These are phyloP conservation scores for Lomentospora prolificans DNA, from an alignment of 2,329 filamentous ascomycete genomes.

Conservation along the genomic window DNA sequence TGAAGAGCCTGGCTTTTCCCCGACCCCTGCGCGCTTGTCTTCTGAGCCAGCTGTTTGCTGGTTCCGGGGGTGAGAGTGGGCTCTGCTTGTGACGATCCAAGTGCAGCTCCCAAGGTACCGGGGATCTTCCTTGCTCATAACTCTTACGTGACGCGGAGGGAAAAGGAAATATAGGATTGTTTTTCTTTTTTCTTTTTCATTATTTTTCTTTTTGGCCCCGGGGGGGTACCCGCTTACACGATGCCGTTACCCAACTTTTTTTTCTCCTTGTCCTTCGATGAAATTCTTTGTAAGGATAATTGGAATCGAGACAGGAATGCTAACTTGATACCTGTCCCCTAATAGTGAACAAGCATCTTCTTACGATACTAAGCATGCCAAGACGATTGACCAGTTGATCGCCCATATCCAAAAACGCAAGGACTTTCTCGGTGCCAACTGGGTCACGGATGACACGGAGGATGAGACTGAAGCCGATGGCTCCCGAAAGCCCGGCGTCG, in stretches of 20 bases:
- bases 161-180: not conserved
- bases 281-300: too few relatives aligned
- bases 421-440: constrained; percentile 53
- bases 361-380: constrained; percentile 48
- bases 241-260: not conserved
- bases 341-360: constrained; percentile 25
- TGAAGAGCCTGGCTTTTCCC: not conserved
- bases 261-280: not conserved
- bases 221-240: too few relatives aligned
- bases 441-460: constrained; percentile 30
- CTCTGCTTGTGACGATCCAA: too few relatives aligned
- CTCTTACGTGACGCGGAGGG: not conserved
- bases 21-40: too few relatives aligned
- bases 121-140: not conserved
- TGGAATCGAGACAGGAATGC: too few relatives aligned
- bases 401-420: constrained; percentile 41
- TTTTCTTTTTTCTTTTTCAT: not conserved
- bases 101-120: too few relatives aligned
- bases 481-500: constrained; percentile 8
- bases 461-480: constrained; percentile 20
- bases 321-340: not conserved
- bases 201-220: too few relatives aligned
- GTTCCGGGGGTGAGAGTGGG: too few relatives aligned
- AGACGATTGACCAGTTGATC: constrained; percentile 43
- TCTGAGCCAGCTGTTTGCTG: too few relatives aligned